Conservation (phyloP, 768 basidiomycete species). For the Leccinum fibrillosum region DNA sequence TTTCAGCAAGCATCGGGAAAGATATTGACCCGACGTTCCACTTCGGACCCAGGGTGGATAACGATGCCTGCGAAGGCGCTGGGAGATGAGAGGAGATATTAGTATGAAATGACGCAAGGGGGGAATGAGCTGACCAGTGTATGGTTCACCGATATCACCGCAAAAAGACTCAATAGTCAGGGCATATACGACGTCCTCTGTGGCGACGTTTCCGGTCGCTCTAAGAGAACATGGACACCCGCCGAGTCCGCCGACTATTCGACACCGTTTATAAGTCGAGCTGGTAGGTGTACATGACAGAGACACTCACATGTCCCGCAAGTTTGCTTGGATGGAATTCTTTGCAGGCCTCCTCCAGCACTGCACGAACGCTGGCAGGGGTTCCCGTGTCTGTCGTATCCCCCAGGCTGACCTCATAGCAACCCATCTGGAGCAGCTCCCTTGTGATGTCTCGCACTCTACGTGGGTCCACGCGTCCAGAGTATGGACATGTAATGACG, state of each 20-base stretch:
- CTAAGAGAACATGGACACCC: constrained; percentile 97
- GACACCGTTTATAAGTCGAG: too few species aligned
- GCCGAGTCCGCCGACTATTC: constrained; percentile 80
- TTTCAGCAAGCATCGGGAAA: constrained; percentile 63
- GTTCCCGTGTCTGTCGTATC: constrained; percentile 91
- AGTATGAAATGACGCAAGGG: background rate
- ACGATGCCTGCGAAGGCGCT: background rate
- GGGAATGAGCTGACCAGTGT: constrained; percentile 14
- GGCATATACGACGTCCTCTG: constrained; percentile 88
- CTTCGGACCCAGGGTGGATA: constrained; percentile 7
- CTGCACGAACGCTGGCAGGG: constrained; percentile 59
- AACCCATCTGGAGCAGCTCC: constrained; percentile 82
- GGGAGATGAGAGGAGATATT: background rate
- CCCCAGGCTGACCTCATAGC: constrained; percentile 88
- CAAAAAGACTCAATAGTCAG: constrained; percentile 39
- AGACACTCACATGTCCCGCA: constrained; percentile 54
- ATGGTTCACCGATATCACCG: constrained; percentile 41
- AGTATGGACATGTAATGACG: constrained; percentile 80
- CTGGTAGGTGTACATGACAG: constrained; percentile 16
- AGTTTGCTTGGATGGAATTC: constrained; percentile 59
- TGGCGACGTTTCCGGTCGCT: constrained; percentile 92
- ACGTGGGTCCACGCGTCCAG: constrained; percentile 67
- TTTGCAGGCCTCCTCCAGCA: constrained; percentile 70
- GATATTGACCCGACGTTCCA: constrained; percentile 44
- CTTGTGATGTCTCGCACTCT: constrained; percentile 67